Percentiles rank a stretch among this genome's conserved stretches.
Evolutionary conservation across 148 eudicot genomes (phyloP).

Genomic region (Rhododendron molle): DNA sequence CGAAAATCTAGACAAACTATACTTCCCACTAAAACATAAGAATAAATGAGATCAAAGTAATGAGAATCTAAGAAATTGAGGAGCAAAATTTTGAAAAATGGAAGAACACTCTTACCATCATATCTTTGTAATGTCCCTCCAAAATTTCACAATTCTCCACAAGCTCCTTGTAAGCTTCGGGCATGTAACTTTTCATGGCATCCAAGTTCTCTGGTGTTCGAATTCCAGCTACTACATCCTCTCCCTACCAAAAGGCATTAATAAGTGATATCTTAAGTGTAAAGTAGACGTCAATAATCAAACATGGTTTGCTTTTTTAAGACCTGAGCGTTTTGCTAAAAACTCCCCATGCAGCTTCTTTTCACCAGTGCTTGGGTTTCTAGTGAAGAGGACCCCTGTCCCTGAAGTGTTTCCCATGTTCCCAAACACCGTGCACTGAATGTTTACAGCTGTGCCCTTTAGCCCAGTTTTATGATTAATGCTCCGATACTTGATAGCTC

Average conservation of each 20-base stretch:
- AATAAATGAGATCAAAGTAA: not conserved
- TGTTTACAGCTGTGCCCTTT: slow-evolving; percentile 95
- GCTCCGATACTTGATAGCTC: slow-evolving; percentile 80
- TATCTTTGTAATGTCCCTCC: slow-evolving; percentile 91
- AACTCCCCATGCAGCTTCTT: slow-evolving; percentile 96
- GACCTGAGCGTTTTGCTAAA: slow-evolving; percentile 91
- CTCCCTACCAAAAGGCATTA: slow-evolving; percentile 53
- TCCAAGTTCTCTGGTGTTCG: slow-evolving; percentile 92
- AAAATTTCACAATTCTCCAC: slow-evolving; percentile 93
- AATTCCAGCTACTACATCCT: slow-evolving; percentile 97
- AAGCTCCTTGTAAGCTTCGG: slow-evolving; percentile 87
- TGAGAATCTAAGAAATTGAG: not conserved
- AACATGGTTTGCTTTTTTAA: not conserved
- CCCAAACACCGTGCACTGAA: slow-evolving; percentile 96
- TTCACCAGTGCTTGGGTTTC: slow-evolving; percentile 97
- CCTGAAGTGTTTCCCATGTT: slow-evolving; percentile 99
- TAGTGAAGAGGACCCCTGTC: slow-evolving; percentile 95
- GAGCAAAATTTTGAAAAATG: not conserved
- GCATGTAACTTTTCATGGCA: slow-evolving; percentile 82
- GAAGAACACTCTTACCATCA: slow-evolving; percentile 62
- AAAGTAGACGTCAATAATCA: not conserved
- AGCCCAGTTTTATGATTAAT: slow-evolving; percentile 86
- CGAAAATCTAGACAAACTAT: not conserved
- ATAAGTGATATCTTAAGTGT: not conserved
- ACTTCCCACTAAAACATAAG: not conserved